Evolutionary conservation across 441 rosid species (phyloP).

Genomic region (Euphorbia schlechtendalii): DNA sequence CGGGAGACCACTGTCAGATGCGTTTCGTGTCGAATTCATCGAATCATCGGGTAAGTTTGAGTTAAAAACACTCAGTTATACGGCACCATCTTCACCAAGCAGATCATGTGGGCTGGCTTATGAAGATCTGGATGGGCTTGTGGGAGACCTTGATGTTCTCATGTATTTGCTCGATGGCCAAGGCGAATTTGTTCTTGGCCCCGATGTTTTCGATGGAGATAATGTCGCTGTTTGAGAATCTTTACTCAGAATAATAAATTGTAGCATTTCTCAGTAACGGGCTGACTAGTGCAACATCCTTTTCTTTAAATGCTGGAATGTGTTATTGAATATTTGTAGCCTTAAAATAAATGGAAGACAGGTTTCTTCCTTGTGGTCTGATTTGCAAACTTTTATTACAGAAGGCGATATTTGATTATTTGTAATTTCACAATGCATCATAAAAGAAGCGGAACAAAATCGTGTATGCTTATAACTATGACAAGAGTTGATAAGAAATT

Average conservation of each 20-base stretch:
- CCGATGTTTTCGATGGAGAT: constrained; percentile 29
- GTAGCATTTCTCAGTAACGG: no score
- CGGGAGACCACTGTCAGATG: constrained; percentile 50
- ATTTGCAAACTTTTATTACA: no score
- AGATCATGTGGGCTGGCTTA: constrained; percentile 2
- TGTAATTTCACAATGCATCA: no score
- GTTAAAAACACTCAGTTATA: constrained; percentile 38
- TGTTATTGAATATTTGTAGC: background rate
- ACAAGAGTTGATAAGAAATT: constrained; percentile 10
- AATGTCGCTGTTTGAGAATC: constrained; percentile 15
- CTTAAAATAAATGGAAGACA: background rate
- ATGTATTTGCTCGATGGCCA: constrained; percentile 38
- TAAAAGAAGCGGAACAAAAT: background rate
- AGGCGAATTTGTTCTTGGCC: constrained; percentile 19
- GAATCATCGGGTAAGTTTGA: constrained; percentile 42
- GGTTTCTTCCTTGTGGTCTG: no score
- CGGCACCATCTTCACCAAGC: constrained; percentile 21
- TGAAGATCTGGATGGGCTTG: constrained; percentile 18
- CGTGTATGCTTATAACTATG: no score
- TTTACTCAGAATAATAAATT: constrained; percentile 1
- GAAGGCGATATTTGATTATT: no score
- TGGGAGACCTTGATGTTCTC: constrained; percentile 42
- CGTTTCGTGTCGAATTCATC: constrained; percentile 32
- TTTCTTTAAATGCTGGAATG: background rate
- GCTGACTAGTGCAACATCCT: background rate